These are phyloP conservation scores for Leishmania amazonensis DNA, from an alignment of 208 protist genomes.

Conservation along the genomic window DNA sequence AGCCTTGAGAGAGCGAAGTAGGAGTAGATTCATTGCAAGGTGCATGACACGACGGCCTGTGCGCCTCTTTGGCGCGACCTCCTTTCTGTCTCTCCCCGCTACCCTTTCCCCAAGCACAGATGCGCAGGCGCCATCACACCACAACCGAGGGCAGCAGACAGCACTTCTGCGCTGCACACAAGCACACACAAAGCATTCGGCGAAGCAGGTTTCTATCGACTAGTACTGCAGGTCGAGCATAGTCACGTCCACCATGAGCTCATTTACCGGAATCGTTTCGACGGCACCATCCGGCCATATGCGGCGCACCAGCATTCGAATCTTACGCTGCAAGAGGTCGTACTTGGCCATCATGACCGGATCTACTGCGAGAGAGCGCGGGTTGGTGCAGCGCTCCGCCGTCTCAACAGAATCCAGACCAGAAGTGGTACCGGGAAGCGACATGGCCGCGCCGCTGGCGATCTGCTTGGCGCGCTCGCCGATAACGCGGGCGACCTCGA, in stretches of 20 bases:
- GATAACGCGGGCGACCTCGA: constrained; percentile 81
- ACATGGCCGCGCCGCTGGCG: constrained; percentile 58
- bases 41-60: neutral
- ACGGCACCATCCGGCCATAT: constrained; percentile 80
- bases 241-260: constrained; percentile 71
- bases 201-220: neutral
- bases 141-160: constrained; percentile 4
- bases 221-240: constrained; percentile 71
- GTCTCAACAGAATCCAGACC: constrained; percentile 47
- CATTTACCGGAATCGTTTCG: constrained; percentile 81
- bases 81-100: neutral
- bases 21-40: neutral
- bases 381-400: constrained; percentile 74
- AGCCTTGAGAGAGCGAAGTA: neutral
- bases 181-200: too few species aligned
- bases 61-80: neutral
- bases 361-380: constrained; percentile 70
- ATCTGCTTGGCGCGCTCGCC: constrained; percentile 86
- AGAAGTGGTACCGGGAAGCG: constrained; percentile 23
- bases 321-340: constrained; percentile 69
- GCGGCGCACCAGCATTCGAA: constrained; percentile 84
- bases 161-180: neutral
- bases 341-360: constrained; percentile 89
- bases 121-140: neutral
- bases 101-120: neutral